A percentile compares a stretch with the other conserved stretches of the same genome.
These are phyloP conservation scores for Ceratobasidium sp. DNA, from an alignment of 1,284 basidiomycete species.

Conservation along the genomic window DNA sequence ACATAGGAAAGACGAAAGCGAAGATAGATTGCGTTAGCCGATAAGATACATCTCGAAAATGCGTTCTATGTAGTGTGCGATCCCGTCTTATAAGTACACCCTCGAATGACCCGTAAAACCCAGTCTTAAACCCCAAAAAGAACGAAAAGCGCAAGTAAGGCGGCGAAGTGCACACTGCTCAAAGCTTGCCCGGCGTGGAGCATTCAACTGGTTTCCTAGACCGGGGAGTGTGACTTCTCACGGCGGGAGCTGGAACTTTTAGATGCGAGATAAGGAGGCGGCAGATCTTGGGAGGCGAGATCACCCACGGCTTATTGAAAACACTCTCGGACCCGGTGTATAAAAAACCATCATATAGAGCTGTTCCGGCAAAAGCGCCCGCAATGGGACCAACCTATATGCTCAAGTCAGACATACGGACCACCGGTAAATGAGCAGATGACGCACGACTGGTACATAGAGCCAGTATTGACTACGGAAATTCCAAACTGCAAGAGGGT, in stretches of 20 bases:
- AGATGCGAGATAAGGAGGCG: background rate
- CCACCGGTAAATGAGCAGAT: background rate
- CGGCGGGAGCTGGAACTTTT: background rate
- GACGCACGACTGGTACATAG: constrained; percentile 69
- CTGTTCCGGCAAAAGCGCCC: constrained; percentile 52
- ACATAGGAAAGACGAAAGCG: too few species aligned
- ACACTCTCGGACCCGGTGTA: constrained; percentile 53
- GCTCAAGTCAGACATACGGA: constrained; percentile 29
- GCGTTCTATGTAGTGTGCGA: constrained; percentile 1
- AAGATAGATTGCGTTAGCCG: background rate
- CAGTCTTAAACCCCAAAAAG: background rate
- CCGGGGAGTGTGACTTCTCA: background rate
- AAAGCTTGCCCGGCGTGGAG: background rate
- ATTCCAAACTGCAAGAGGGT: constrained; percentile 23
- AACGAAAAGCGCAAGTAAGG: background rate
- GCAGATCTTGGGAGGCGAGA: background rate
- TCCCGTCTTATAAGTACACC: constrained; percentile 11
- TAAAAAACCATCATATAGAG: constrained; percentile 53
- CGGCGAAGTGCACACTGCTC: too few species aligned
- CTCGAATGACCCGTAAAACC: background rate
- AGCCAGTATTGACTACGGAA: constrained; percentile 72
- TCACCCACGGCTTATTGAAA: constrained; percentile 46
- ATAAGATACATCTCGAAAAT: constrained; percentile 12
- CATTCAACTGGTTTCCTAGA: background rate
- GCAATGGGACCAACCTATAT: constrained; percentile 47